phyloP scores from a whole-genome alignment of 345 rosid species.

The Eucalyptus shirleyi region DNA sequence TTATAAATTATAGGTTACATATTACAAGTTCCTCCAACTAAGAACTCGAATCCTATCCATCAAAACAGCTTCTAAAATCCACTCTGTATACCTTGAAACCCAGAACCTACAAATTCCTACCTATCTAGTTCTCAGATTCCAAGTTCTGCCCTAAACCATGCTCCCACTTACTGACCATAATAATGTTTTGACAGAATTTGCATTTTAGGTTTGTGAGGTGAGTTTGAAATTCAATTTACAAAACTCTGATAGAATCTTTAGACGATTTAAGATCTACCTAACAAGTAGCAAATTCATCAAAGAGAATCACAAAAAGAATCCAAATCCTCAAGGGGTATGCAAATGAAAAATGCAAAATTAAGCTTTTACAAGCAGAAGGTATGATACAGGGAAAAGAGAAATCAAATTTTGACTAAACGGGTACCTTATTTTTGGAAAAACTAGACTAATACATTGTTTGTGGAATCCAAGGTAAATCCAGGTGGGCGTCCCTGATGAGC shows the following conservation, averaged over 20 bases:
- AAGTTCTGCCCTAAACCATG: too few species aligned
- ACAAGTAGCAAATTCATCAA: neutral
- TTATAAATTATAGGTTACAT: too few species aligned
- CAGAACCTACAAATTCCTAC: too few species aligned
- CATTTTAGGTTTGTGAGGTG: neutral
- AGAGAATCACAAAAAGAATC: neutral
- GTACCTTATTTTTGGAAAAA: neutral
- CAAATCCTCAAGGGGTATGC: neutral
- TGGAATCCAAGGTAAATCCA: neutral
- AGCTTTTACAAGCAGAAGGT: neutral
- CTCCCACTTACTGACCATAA: too few species aligned
- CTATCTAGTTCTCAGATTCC: too few species aligned
- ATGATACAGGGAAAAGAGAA: neutral
- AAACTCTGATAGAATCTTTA: neutral
- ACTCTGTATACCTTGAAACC: fast-evolving
- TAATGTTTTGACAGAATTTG: too few species aligned
- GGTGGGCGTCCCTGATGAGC: neutral
- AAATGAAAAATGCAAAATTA: neutral
- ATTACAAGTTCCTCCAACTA: too few species aligned
- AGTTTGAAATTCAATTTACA: neutral
- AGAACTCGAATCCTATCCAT: too few species aligned
- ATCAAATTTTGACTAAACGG: neutral
- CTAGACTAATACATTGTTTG: neutral
- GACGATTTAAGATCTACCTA: neutral
- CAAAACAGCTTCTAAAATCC: too few species aligned